Conservation (phyloP, 768 basidiomycete species). For the Boletellus emodensis region DNA sequence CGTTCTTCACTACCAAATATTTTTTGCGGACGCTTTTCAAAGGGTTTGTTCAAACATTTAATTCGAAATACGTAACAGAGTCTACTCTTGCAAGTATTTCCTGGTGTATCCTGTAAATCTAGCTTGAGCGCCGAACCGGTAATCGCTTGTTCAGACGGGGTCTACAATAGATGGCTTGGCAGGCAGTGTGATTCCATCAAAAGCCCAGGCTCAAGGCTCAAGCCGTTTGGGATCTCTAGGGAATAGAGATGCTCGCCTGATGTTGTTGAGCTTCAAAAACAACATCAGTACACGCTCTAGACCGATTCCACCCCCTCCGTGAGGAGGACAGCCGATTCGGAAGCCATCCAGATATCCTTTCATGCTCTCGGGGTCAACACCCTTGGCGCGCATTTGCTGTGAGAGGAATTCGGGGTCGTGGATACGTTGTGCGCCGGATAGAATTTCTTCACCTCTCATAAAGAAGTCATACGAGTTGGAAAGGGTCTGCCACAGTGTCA, state of each 20-base stretch:
- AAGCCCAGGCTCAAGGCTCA: slow-evolving; percentile 56
- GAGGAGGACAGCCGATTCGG: slow-evolving; percentile 90
- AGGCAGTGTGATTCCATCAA: background rate
- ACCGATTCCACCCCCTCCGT: slow-evolving; percentile 96
- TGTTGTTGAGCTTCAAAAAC: slow-evolving; percentile 95
- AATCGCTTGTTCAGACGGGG: slow-evolving; percentile 1
- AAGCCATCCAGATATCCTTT: slow-evolving; percentile 91
- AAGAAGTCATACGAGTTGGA: slow-evolving; percentile 99
- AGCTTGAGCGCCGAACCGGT: slow-evolving; percentile 7
- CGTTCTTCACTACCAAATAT: slow-evolving; percentile 13
- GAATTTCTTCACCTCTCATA: slow-evolving; percentile 99
- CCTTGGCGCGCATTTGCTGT: slow-evolving; percentile 81
- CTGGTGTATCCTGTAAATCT: slow-evolving; percentile 18
- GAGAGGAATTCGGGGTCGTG: slow-evolving; percentile 82
- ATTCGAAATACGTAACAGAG: slow-evolving; percentile 24
- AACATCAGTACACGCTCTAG: slow-evolving; percentile 96
- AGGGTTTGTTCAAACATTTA: slow-evolving; percentile 16
- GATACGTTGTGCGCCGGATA: slow-evolving; percentile 96
- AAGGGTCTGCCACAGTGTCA: slow-evolving; percentile 49
- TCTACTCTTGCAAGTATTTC: slow-evolving; percentile 14
- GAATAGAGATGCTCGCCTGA: slow-evolving; percentile 89
- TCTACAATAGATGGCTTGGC: background rate
- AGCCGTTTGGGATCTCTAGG: slow-evolving; percentile 95
- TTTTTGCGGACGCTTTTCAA: slow-evolving; percentile 21
- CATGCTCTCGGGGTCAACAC: slow-evolving; percentile 91